Evolutionary conservation across 805 yeast genomes (phyloP).

Genomic region (Lachancea kluyveri): DNA sequence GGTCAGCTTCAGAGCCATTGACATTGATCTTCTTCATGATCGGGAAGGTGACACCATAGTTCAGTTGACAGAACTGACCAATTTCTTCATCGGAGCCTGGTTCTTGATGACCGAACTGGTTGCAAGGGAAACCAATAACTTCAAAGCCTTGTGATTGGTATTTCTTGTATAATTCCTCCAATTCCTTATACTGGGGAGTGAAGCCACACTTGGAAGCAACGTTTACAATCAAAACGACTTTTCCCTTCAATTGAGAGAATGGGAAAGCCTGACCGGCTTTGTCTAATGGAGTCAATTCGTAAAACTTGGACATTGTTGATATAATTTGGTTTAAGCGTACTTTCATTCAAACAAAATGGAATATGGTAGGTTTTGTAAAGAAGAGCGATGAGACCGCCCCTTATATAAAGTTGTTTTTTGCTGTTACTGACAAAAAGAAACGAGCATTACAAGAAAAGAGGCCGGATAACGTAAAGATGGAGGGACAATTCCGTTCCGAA

Average conservation of each 20-base stretch:
- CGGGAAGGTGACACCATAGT: constrained; percentile 91
- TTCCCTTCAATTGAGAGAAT: constrained; percentile 60
- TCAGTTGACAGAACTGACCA: constrained; percentile 62
- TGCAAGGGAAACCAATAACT: constrained; percentile 84
- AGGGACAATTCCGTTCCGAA: no score
- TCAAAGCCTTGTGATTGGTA: constrained; percentile 58
- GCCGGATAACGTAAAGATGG: no score
- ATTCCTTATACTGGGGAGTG: constrained; percentile 69
- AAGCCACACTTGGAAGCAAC: constrained; percentile 83
- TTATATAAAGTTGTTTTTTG: no score
- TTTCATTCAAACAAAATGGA: no score
- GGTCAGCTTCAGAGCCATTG: constrained; percentile 76
- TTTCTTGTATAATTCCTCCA: constrained; percentile 62
- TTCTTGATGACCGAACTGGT: constrained; percentile 81
- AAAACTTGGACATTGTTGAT: constrained; percentile 41
- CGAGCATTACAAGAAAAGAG: no score
- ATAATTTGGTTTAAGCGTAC: no score
- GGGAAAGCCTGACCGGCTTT: constrained; percentile 51
- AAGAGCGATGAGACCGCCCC: no score
- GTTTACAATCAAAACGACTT: constrained; percentile 78
- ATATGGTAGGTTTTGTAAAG: no score
- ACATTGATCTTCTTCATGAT: constrained; percentile 82
- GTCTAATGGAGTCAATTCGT: constrained; percentile 58
- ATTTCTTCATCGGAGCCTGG: constrained; percentile 66
- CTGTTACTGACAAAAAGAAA: no score